phyloP scores from a whole-genome alignment of 768 basidiomycete genomes.

The Dendrothele bispora region DNA sequence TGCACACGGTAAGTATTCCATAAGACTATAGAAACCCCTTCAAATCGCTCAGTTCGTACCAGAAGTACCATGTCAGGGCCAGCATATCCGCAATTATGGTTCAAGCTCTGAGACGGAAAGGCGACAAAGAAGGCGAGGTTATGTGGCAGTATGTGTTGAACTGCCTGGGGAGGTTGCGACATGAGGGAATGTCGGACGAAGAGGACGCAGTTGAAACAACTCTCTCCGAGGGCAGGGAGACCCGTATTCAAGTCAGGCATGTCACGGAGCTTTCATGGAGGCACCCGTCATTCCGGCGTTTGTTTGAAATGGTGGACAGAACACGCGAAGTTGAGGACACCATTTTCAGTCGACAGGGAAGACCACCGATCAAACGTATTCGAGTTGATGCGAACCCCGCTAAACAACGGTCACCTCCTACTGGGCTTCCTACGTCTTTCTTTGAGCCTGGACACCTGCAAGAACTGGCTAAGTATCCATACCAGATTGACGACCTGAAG shows the following conservation, averaged over 20 bases:
- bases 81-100: neutral
- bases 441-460: no score
- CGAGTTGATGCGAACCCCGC: no score
- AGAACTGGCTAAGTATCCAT: no score
- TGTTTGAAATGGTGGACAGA: neutral
- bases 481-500: no score
- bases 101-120: neutral
- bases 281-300: neutral
- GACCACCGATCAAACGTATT: no score
- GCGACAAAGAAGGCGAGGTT: neutral
- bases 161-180: neutral
- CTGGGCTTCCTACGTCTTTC: no score
- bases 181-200: slow-evolving; percentile 5
- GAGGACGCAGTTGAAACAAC: neutral
- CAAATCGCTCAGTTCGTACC: neutral
- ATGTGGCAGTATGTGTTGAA: slow-evolving; percentile 2
- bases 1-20: neutral
- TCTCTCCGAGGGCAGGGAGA: neutral
- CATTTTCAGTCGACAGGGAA: neutral
- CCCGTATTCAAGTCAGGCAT: neutral
- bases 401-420: no score
- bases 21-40: neutral
- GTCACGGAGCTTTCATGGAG: neutral
- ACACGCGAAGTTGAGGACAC: neutral
- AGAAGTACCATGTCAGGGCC: neutral